Evolutionary conservation across 2,329 filamentous ascomycete genomes (phyloP), one percentile per base, ranked within the genome.

Genomic region (Aplosporella prunicola): DNA sequence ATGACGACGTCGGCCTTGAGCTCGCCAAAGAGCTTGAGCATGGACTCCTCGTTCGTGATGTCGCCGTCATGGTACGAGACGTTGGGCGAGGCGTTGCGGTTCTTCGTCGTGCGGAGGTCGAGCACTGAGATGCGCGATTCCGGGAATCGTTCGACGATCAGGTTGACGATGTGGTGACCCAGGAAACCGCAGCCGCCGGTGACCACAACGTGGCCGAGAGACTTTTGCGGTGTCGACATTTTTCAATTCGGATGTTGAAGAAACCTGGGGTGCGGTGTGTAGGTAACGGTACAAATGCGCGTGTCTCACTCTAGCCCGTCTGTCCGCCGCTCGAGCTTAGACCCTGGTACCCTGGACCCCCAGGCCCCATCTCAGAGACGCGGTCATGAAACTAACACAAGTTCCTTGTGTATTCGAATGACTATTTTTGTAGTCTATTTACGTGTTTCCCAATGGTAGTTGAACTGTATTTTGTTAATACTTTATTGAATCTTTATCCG

Each of bases 181-280:
- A 72, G 53, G 44, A 72, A 71, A 15, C 69, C 68, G 41, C 66
- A 67, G 32, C 68, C 68, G 36, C 68, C 68, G 18, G 67, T 61
- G 17, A 72, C 62, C 13, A 69, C 51, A 35, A 68, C 63, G 43
- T 65, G 62, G 30, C 65, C 65, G 23, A 68, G 55, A 3, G 60
- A 58, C 24, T 37, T 38, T 5, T 35, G 25, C n/a, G 7, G 17
- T 14, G 28, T 6, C 32, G 38, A 20, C 32, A 30, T 30, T 5
- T 23, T 16, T 2, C 11, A 4, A 5, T 8, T 18, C 11, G 17
- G 13, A 15, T 24, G n/a, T n/a, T n/a, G n/a, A n/a, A n/a, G n/a
- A n/a, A n/a, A n/a, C n/a, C n/a, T 11, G 16, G 17, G 18, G 16
- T 9, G 22, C 9, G 23, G 15, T 22, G 23, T 28, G 17, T 15